Conservation (phyloP, 306 rosid species). For the Coriaria nepalensis region DNA sequence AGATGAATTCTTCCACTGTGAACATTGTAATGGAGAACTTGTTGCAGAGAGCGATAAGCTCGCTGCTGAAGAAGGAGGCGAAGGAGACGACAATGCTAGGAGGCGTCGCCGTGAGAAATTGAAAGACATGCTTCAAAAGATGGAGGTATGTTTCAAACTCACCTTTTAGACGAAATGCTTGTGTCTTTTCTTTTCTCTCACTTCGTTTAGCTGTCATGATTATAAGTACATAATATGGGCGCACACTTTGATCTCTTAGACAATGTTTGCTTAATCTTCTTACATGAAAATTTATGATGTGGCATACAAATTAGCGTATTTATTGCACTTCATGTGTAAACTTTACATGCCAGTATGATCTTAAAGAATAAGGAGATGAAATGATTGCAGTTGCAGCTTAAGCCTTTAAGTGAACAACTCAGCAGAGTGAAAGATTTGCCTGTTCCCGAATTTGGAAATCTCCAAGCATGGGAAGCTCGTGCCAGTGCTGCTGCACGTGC, state of each 20-base stretch:
- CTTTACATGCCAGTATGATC: too few species aligned
- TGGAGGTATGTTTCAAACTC: conserved; percentile 61
- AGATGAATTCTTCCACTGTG: conserved; percentile 84
- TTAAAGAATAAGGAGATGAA: conserved; percentile 6
- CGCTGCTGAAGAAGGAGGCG: conserved; percentile 77
- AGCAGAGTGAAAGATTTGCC: conserved; percentile 77
- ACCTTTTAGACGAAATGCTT: too few species aligned
- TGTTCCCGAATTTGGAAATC: conserved; percentile 83
- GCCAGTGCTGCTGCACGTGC: conserved; percentile 78
- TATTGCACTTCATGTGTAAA: too few species aligned
- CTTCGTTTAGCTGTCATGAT: too few species aligned
- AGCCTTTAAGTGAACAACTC: conserved; percentile 81
- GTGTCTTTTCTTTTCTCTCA: too few species aligned
- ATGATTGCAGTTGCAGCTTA: conserved; percentile 63
- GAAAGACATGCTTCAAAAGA: conserved; percentile 77
- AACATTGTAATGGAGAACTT: conserved; percentile 71
- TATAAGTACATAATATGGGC: too few species aligned
- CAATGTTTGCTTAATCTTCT: too few species aligned
- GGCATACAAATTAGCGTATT: too few species aligned
- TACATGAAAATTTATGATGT: too few species aligned
- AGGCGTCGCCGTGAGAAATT: conserved; percentile 69
- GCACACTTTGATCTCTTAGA: too few species aligned
- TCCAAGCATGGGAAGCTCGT: conserved; percentile 94
- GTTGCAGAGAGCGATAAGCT: conserved; percentile 89
- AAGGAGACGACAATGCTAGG: conserved; percentile 81